Evolutionary conservation across 495 filamentous ascomycete genomes (phyloP).

Genomic region (Trichoderma virens): DNA sequence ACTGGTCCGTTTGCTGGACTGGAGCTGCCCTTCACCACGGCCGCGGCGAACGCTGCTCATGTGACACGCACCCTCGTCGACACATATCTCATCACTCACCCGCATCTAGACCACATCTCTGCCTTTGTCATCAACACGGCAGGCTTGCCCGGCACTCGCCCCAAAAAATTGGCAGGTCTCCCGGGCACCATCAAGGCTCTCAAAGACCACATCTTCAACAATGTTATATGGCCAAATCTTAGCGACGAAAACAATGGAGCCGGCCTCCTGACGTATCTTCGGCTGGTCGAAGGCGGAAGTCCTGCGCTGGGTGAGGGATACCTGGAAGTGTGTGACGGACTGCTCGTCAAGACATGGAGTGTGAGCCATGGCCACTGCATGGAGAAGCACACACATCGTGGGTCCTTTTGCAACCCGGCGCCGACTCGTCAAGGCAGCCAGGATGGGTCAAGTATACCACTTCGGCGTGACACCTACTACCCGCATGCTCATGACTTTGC

Average conservation of each 20-base stretch:
- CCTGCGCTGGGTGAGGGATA: conserved; percentile 77
- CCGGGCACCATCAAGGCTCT: conserved; percentile 80
- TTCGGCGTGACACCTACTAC: conserved; percentile 8
- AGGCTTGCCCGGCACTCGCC: conserved; percentile 60
- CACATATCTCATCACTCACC: conserved; percentile 84
- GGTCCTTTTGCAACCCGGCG: conserved; percentile 31
- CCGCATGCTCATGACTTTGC: conserved; percentile 2
- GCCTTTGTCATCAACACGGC: conserved; percentile 92
- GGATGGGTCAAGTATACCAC: conserved; percentile 15
- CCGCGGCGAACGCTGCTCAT: conserved; percentile 71
- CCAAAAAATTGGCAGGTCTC: conserved; percentile 77
- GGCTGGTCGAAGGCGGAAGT: conserved; percentile 81
- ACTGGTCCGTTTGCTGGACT: conserved; percentile 67
- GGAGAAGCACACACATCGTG: conserved; percentile 57
- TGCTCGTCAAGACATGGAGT: conserved; percentile 67
- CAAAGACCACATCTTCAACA: conserved; percentile 93
- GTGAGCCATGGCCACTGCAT: conserved; percentile 86
- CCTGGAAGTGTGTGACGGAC: conserved; percentile 72
- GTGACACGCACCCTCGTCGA: conserved; percentile 72
- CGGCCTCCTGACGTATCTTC: conserved; percentile 83
- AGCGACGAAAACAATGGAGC: conserved; percentile 94
- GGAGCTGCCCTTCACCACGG: conserved; percentile 48
- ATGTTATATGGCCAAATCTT: conserved; percentile 94
- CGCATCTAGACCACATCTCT: conserved; percentile 88
- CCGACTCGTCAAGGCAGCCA: conserved; percentile 31